Evolutionary conservation across 768 basidiomycete species (phyloP).

Genomic region (Auriscalpium vulgare): DNA sequence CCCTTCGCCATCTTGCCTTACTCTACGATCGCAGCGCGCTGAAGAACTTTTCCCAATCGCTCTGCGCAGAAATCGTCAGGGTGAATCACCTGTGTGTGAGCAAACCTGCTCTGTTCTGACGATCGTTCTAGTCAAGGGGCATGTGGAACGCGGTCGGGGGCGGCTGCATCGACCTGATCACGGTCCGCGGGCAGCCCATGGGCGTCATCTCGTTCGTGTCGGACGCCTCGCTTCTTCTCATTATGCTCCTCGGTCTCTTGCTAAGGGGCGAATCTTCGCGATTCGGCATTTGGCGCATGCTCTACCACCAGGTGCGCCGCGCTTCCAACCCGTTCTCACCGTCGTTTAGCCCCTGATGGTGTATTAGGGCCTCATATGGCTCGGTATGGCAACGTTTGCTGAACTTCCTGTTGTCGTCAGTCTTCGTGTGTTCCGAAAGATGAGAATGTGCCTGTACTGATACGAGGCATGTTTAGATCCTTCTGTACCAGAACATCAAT

Average conservation of each 20-base stretch:
- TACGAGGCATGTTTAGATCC: background rate
- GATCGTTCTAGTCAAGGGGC: no score
- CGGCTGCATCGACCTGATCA: background rate
- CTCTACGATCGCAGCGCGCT: no score
- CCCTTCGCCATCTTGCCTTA: background rate
- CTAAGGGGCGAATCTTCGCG: background rate
- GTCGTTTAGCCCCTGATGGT: background rate
- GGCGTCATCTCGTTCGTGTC: background rate
- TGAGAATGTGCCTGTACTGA: background rate
- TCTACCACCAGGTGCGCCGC: background rate
- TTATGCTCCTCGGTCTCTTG: background rate
- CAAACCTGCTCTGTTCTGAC: no score
- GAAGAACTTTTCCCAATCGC: no score
- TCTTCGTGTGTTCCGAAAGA: background rate
- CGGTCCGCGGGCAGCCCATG: background rate
- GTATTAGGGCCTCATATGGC: background rate
- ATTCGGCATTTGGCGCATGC: background rate
- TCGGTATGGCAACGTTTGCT: background rate
- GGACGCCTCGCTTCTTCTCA: background rate
- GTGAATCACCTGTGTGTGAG: background rate
- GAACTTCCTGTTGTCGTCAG: background rate
- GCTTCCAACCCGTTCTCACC: background rate
- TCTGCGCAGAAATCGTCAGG: background rate
- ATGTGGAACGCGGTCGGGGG: background rate
- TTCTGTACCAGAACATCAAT: background rate